Evolutionary conservation across 169 alveolate species (phyloP).

Genomic region (Blepharisma undulans): DNA sequence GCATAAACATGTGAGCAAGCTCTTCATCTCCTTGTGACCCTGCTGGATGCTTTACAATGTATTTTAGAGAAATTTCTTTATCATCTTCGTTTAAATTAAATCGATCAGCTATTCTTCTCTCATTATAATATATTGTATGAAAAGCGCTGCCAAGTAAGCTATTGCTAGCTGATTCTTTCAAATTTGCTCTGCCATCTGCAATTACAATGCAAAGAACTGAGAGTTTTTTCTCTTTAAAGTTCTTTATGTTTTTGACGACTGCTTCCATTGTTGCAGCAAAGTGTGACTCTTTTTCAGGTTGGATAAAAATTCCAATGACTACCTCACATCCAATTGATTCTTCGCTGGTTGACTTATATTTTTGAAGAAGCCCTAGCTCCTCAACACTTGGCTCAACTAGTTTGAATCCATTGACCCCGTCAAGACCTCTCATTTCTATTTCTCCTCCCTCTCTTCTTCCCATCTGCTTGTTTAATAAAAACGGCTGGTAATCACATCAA

Average conservation of each 20-base stretch:
- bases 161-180: not conserved
- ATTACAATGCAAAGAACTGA: not conserved
- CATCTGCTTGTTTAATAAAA: not conserved
- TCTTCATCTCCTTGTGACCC: not conserved
- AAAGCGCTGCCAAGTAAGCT: not conserved
- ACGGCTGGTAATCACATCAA: not conserved
- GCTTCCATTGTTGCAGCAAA: not conserved
- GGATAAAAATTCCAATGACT: not conserved
- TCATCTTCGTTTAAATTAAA: not conserved
- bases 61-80: not conserved
- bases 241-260: not conserved
- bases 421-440: not conserved
- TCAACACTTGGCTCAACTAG: not conserved
- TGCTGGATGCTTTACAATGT: not conserved
- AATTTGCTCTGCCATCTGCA: not conserved
- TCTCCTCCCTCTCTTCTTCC: not conserved
- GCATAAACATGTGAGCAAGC: not conserved
- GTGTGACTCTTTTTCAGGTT: not conserved
- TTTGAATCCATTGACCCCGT: not conserved
- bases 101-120: not conserved
- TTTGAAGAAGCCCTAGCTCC: not conserved
- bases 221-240: not conserved
- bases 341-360: not conserved
- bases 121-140: not conserved
- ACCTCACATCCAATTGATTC: not conserved